A percentile compares a stretch with the other conserved stretches of the same genome.
These are phyloP conservation scores for Blastomyces emzantsi DNA, from an alignment of 2,329 filamentous ascomycete species.

Conservation along the genomic window DNA sequence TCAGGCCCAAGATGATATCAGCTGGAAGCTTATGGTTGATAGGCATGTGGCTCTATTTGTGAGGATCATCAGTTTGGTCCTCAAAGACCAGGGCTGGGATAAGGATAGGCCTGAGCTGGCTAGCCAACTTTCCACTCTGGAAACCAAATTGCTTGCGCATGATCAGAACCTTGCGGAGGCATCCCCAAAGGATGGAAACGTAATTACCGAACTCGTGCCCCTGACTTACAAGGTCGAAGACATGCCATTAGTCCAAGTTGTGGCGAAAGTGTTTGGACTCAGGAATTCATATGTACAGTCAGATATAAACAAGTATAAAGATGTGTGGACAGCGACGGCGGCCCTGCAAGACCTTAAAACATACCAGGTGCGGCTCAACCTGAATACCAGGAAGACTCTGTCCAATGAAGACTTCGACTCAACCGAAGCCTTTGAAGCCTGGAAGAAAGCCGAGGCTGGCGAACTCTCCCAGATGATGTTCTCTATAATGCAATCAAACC, in stretches of 20 bases:
- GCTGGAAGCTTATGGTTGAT: constrained; percentile 86
- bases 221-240: constrained; percentile 90
- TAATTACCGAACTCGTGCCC: constrained; percentile 68
- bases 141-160: constrained; percentile 88
- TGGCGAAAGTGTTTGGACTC: constrained; percentile 77
- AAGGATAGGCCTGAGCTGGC: constrained; percentile 79
- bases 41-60: constrained; percentile 93
- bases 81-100: constrained; percentile 76
- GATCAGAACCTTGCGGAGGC: constrained; percentile 73
- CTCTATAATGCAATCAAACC: constrained; percentile 76
- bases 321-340: constrained; percentile 81
- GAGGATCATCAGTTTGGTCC: constrained; percentile 67
- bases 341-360: constrained; percentile 85
- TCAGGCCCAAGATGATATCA: constrained; percentile 67
- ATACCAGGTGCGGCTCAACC: constrained; percentile 81
- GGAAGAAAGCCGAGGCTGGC: constrained; percentile 82
- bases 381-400: constrained; percentile 67
- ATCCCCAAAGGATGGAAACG: constrained; percentile 47
- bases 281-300: constrained; percentile 70
- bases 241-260: constrained; percentile 85
- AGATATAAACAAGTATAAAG: constrained; percentile 74
- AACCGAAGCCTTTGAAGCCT: constrained; percentile 77
- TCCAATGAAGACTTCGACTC: constrained; percentile 79
- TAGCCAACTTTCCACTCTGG: constrained; percentile 66
- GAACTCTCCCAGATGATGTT: constrained; percentile 91